Evolutionary conservation across 495 filamentous ascomycete genomes (phyloP).

Genomic region (Neurospora sp.): DNA sequence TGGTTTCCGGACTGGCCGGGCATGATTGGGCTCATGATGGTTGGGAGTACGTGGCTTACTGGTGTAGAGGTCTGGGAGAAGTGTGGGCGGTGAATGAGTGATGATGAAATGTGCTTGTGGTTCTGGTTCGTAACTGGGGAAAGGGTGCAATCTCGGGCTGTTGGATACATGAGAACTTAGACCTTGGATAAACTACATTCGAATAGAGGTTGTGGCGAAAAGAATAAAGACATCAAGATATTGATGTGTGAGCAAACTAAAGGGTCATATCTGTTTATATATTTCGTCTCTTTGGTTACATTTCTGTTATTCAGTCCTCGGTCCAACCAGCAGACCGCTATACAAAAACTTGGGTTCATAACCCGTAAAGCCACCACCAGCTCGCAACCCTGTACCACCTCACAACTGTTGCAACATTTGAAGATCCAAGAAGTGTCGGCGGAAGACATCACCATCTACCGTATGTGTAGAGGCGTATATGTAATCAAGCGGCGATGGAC

Average conservation of each 20-base stretch:
- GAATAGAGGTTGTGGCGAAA: background rate
- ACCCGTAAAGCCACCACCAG: background rate
- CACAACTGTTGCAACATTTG: background rate
- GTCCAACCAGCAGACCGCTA: background rate
- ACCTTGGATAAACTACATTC: background rate
- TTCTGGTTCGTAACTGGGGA: background rate
- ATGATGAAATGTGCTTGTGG: background rate
- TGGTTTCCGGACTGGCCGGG: constrained; percentile 40
- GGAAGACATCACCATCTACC: background rate
- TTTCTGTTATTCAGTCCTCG: background rate
- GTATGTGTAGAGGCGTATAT: background rate
- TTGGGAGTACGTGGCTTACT: constrained; percentile 48
- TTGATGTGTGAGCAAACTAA: background rate
- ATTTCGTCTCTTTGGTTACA: background rate
- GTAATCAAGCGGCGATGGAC: background rate
- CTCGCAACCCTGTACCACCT: background rate
- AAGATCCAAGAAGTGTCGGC: background rate
- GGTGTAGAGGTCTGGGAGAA: constrained; percentile 48
- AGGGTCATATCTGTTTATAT: background rate
- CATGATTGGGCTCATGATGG: constrained; percentile 41
- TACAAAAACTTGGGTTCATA: background rate
- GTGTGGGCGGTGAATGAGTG: constrained; percentile 20
- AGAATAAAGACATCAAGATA: background rate
- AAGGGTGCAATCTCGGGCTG: background rate
- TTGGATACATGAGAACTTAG: background rate